Evolutionary conservation across 176 grass and related monocot genomes (phyloP).

Genomic region (Miscanthus lutarioriparius): DNA sequence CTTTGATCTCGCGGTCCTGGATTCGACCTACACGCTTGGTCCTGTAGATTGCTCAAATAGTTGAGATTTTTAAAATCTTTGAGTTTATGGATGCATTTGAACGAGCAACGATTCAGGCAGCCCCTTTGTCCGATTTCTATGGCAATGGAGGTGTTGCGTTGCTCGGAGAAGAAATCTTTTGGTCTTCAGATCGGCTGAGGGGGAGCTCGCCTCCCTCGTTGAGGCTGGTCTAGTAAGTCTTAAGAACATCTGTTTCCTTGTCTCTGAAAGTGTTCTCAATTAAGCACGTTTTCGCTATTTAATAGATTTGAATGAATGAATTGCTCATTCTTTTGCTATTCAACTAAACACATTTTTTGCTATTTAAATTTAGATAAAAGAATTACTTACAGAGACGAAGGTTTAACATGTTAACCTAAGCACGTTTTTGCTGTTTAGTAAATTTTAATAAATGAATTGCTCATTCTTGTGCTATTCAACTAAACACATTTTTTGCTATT

Average conservation of each 20-base stretch:
- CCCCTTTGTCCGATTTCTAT: slow-evolving; percentile 57
- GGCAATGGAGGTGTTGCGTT: slow-evolving; percentile 88
- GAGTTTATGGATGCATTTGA: background rate
- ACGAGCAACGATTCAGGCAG: slow-evolving; percentile 82
- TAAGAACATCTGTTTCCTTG: background rate
- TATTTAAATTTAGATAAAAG: too few species aligned
- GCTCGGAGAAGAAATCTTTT: slow-evolving; percentile 65
- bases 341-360: too few species aligned
- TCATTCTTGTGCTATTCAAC: too few species aligned
- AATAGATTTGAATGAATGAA: background rate
- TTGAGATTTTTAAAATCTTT: background rate
- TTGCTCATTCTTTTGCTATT: too few species aligned
- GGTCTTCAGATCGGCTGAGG: slow-evolving; percentile 61
- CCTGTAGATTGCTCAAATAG: background rate
- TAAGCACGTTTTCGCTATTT: background rate
- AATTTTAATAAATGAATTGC: background rate
- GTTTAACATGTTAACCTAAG: too few species aligned
- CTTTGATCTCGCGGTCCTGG: slow-evolving; percentile 65
- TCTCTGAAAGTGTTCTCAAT: background rate
- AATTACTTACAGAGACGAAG: too few species aligned
- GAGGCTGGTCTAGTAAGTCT: background rate
- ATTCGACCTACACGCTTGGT: slow-evolving; percentile 35
- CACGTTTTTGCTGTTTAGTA: background rate
- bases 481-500: too few species aligned
- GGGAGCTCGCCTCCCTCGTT: background rate